These are phyloP conservation scores for Hyaloperonospora brassicae DNA, from an alignment of 352 stramenopile genomes.

Conservation along the genomic window DNA sequence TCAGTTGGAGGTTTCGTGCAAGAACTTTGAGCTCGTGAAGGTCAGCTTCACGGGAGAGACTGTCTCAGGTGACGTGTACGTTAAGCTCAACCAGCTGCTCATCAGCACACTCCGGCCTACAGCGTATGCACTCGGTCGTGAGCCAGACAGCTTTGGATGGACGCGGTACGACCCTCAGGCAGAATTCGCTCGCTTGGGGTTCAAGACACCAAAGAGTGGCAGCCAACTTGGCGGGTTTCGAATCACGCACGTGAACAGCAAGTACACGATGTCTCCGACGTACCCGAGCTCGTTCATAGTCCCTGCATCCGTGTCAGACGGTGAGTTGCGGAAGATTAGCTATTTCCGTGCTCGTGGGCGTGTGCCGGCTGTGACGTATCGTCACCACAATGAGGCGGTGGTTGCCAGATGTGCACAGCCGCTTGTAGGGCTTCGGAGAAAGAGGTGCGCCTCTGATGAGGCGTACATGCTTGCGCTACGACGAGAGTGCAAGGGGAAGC, in stretches of 20 bases:
- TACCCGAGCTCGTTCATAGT: slow-evolving; percentile 86
- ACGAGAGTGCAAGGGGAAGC: slow-evolving; percentile 46
- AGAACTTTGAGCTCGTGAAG: slow-evolving; percentile 79
- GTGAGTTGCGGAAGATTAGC: slow-evolving; percentile 79
- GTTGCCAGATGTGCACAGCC: slow-evolving; percentile 92
- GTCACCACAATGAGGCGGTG: slow-evolving; percentile 75
- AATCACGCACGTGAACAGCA: slow-evolving; percentile 58
- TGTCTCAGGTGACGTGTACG: slow-evolving; percentile 56
- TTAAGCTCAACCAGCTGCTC: slow-evolving; percentile 59
- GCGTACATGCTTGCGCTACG: slow-evolving; percentile 52
- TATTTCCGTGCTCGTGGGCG: slow-evolving; percentile 89
- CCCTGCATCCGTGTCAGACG: slow-evolving; percentile 87
- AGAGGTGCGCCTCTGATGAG: slow-evolving; percentile 89
- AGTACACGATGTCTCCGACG: slow-evolving; percentile 74
- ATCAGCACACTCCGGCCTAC: slow-evolving; percentile 39
- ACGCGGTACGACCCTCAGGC: slow-evolving; percentile 39
- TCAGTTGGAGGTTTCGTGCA: slow-evolving; percentile 77
- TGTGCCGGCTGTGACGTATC: slow-evolving; percentile 89
- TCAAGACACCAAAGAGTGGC: slow-evolving; percentile 33
- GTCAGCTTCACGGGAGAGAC: slow-evolving; percentile 66
- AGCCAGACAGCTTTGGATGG: slow-evolving; percentile 47
- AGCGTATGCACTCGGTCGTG: slow-evolving; percentile 37
- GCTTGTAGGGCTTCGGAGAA: slow-evolving; percentile 90
- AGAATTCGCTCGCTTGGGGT: slow-evolving; percentile 56
- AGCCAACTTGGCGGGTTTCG: slow-evolving; percentile 49